Conservation (phyloP, 2,329 filamentous ascomycete genomes). For the Botrytis paeoniae region DNA sequence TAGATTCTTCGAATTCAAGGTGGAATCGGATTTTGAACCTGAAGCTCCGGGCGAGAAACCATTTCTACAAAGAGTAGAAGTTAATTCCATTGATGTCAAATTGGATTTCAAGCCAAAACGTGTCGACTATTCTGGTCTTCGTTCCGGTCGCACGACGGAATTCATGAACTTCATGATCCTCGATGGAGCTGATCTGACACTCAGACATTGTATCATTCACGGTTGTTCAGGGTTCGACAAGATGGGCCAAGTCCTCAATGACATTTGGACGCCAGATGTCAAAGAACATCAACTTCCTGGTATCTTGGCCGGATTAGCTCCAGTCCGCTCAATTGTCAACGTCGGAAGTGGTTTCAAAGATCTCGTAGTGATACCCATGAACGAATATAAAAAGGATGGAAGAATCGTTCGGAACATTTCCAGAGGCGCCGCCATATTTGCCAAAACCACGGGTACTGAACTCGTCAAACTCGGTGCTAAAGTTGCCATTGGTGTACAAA, state of each 20-base stretch:
- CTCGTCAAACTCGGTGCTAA: slow-evolving; percentile 94
- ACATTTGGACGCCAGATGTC: slow-evolving; percentile 95
- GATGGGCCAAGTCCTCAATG: slow-evolving; percentile 84
- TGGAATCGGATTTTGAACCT: slow-evolving; percentile 59
- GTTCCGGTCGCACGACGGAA: slow-evolving; percentile 91
- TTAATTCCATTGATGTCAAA: slow-evolving; percentile 78
- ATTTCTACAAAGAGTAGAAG: slow-evolving; percentile 86
- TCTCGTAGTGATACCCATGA: slow-evolving; percentile 83
- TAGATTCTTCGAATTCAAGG: slow-evolving; percentile 97
- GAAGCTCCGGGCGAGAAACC: slow-evolving; percentile 67
- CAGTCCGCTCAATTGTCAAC: slow-evolving; percentile 86
- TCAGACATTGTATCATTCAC: slow-evolving; percentile 89
- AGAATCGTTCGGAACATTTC: slow-evolving; percentile 86
- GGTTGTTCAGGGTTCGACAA: slow-evolving; percentile 88
- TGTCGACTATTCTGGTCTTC: slow-evolving; percentile 90
- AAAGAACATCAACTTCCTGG: slow-evolving; percentile 83
- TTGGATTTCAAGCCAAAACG: slow-evolving; percentile 97
- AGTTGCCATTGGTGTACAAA: slow-evolving; percentile 90
- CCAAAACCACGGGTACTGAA: slow-evolving; percentile 88
- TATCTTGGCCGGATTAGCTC: slow-evolving; percentile 83
- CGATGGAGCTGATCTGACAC: slow-evolving; percentile 80
- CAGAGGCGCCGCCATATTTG: slow-evolving; percentile 87
- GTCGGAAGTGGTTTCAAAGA: slow-evolving; percentile 84
- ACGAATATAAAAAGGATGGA: slow-evolving; percentile 91
- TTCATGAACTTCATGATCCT: slow-evolving; percentile 98